These are phyloP conservation scores for Perilla frutescens DNA, from an alignment of 257 asterid species.

Conservation along the genomic window DNA sequence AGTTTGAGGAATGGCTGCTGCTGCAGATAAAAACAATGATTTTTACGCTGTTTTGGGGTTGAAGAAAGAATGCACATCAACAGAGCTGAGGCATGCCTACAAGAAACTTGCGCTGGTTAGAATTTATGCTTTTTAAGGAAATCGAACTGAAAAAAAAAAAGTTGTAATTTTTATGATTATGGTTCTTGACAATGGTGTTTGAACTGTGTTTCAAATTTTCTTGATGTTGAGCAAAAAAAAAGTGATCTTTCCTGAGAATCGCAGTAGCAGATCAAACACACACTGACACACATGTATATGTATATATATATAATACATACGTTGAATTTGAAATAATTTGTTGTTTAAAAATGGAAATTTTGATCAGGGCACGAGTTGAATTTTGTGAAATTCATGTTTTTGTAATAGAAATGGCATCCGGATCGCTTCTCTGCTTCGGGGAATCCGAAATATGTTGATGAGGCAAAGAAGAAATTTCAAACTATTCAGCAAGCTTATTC, in stretches of 20 bases:
- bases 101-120: constrained; percentile 90
- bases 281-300: neutral
- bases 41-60: constrained; percentile 74
- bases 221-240: neutral
- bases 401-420: constrained; percentile 86
- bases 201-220: neutral
- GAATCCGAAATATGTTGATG: constrained; percentile 56
- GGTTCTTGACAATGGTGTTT: neutral
- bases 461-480: constrained; percentile 86
- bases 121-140: constrained; percentile 7
- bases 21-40: constrained; percentile 50
- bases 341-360: neutral
- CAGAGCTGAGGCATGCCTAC: constrained; percentile 75
- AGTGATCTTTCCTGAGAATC: constrained; percentile 4
- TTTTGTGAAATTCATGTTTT: constrained; percentile 15
- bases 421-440: constrained; percentile 78
- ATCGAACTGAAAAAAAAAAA: neutral
- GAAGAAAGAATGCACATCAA: constrained; percentile 68
- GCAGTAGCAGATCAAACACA: neutral
- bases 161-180: neutral
- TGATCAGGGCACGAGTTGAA: constrained; percentile 25
- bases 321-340: constrained; percentile 29
- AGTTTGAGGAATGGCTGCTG: constrained; percentile 57
- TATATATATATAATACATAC: neutral
- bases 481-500: constrained; percentile 89